These are phyloP conservation scores for Periconia sp. DNA, from an alignment of 2,329 filamentous ascomycete genomes.

Conservation along the genomic window DNA sequence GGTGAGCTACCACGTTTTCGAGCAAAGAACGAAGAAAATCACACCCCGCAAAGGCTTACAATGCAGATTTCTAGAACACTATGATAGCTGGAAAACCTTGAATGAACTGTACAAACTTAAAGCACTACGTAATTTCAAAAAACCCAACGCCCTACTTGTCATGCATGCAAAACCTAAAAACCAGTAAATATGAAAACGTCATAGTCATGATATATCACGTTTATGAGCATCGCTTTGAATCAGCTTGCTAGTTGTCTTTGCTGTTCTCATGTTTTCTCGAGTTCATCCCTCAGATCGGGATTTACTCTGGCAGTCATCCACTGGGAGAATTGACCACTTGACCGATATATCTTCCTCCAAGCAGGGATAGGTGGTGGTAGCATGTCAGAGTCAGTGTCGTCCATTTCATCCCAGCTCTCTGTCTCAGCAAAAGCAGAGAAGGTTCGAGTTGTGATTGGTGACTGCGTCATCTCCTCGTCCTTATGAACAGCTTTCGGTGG, in stretches of 20 bases:
- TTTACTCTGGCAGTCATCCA: slow-evolving; percentile 32
- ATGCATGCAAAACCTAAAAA: too few relatives aligned
- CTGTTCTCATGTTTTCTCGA: slow-evolving; percentile 6
- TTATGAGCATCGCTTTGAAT: too few relatives aligned
- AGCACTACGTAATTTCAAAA: too few relatives aligned
- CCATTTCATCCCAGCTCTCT: slow-evolving; percentile 3
- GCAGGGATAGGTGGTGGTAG: slow-evolving; percentile 15
- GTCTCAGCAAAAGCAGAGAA: slow-evolving; percentile 6
- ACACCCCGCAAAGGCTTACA: too few relatives aligned
- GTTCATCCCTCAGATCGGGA: slow-evolving; percentile 26
- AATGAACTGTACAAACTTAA: too few relatives aligned
- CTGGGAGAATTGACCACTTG: slow-evolving; percentile 30
- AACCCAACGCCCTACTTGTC: too few relatives aligned
- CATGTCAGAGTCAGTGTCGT: background rate
- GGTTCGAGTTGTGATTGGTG: background rate
- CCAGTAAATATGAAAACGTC: too few relatives aligned
- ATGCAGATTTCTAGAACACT: too few relatives aligned
- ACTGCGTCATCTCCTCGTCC: slow-evolving; percentile 18
- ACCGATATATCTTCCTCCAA: slow-evolving; percentile 25
- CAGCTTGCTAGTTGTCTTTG: background rate
- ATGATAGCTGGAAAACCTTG: too few relatives aligned
- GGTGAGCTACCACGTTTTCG: too few relatives aligned
- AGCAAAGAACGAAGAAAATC: too few relatives aligned
- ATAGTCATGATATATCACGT: too few relatives aligned
- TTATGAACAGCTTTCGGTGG: background rate